Evolutionary conservation across 306 rosid species (phyloP), one percentile per base, ranked within the genome.

Genomic region (Trifolium dubium): DNA sequence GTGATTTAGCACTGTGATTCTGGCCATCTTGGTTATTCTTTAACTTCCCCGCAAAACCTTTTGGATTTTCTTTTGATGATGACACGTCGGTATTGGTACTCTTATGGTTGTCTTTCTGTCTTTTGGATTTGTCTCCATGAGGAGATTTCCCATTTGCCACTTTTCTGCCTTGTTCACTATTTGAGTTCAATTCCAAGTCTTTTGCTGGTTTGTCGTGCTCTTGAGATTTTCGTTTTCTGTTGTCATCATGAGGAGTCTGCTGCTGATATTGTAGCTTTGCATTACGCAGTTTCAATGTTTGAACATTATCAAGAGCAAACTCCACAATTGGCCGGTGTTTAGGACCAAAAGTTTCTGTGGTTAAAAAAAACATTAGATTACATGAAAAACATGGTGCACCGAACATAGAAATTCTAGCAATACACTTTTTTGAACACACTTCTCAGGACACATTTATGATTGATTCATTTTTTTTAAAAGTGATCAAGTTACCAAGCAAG

Each of bases 271-370:
- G 92, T 67, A 80, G 75, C 82, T 81, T 89, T 2, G 81, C 83
- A 10, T 88, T 88, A 23, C 94, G 83, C 40, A 82, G 77, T 81
- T 90, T 89, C 80, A 94, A 55, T 7, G 83, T 84, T 75, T 88
- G 92, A 81, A 94, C 90, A 74, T 94, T 92, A 78, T 94, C 97
- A 53, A 94, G 56, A 58, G 99, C 96, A 54, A 94, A 94, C 90
- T 94, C 99, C 69, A 94, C 95, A 14, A 94, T 89, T 0, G 97
- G 99, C 8, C 99, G 92, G 75, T 89, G 85, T 39, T 83, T 92
- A 14, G 89, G 80, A 75, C 95, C 95, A 81, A 94, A 94, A 60
- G 97, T 92, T 82, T 84, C 99, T 88, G 62, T 69, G 72, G 69
- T 68, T 68, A 78, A 63, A 51, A 40, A 70, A 77, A 60, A 56